Evolutionary conservation across 2,329 filamentous ascomycete genomes (phyloP).

Genomic region (Metarhizium humberi): DNA sequence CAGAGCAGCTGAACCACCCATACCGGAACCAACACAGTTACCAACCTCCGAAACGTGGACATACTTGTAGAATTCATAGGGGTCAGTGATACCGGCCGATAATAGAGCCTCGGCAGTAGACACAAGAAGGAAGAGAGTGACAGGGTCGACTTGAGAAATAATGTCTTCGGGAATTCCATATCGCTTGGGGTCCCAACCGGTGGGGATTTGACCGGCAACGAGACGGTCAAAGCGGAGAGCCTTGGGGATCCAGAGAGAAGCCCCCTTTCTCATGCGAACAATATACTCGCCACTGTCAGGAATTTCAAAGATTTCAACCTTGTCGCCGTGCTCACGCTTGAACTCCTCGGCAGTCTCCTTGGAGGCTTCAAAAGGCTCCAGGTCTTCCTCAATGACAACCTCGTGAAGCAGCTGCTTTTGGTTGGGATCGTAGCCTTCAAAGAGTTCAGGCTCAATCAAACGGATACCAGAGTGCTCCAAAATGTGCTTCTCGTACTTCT

Average conservation of each 20-base stretch:
- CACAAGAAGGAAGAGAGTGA: constrained; percentile 90
- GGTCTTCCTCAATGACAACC: constrained; percentile 92
- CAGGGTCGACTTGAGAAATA: constrained; percentile 92
- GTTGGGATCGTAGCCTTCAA: constrained; percentile 93
- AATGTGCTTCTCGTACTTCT: constrained; percentile 95
- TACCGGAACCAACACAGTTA: constrained; percentile 97
- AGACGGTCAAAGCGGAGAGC: constrained; percentile 94
- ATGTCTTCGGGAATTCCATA: constrained; percentile 98
- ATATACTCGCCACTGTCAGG: constrained; percentile 89
- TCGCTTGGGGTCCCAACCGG: constrained; percentile 91
- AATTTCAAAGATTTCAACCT: constrained; percentile 95
- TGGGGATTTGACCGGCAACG: constrained; percentile 92
- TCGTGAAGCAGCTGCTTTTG: constrained; percentile 98
- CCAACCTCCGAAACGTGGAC: constrained; percentile 96
- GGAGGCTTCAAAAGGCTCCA: constrained; percentile 93
- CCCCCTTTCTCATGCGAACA: constrained; percentile 90
- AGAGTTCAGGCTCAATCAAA: constrained; percentile 93
- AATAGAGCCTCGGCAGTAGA: constrained; percentile 88
- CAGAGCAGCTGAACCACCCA: constrained; percentile 86
- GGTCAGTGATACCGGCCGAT: constrained; percentile 91
- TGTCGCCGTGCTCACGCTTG: constrained; percentile 92
- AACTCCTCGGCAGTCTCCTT: constrained; percentile 98
- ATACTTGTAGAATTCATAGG: constrained; percentile 99
- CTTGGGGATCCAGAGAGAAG: constrained; percentile 91
- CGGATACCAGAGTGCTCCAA: constrained; percentile 96